These are phyloP conservation scores for Suillus alpinus DNA, from an alignment of 768 basidiomycete species.

Conservation along the genomic window DNA sequence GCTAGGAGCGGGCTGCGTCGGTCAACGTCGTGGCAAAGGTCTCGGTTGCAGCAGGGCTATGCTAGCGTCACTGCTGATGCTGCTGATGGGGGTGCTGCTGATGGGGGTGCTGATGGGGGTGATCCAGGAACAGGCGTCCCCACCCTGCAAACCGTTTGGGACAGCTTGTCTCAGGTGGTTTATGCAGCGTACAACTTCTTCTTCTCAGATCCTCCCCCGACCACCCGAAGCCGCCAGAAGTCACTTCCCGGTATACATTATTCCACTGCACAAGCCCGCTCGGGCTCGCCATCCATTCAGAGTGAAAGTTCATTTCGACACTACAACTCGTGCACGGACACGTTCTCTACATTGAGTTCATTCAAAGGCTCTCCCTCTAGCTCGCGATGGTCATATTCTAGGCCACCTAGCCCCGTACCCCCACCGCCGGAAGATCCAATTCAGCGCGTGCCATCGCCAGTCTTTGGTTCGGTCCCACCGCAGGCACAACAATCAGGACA, in stretches of 20 bases:
- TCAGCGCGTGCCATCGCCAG: slow-evolving; percentile 34
- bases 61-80: background rate
- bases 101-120: slow-evolving; percentile 1
- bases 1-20: slow-evolving; percentile 9
- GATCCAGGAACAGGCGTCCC: background rate
- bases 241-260: slow-evolving; percentile 21
- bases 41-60: slow-evolving; percentile 9
- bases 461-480: slow-evolving; percentile 13
- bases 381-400: slow-evolving; percentile 31
- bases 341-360: slow-evolving; percentile 51
- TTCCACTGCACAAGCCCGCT: slow-evolving; percentile 22
- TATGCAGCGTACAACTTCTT: slow-evolving; percentile 13
- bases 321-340: slow-evolving; percentile 29
- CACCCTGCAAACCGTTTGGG: slow-evolving; percentile 18
- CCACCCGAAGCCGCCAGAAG: slow-evolving; percentile 1
- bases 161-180: slow-evolving; percentile 16
- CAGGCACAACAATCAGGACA: background rate
- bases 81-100: background rate
- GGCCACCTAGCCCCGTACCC: slow-evolving; percentile 20
- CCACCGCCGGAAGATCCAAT: slow-evolving; percentile 25
- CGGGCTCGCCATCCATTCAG: slow-evolving; percentile 5
- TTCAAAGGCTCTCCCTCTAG: slow-evolving; percentile 37
- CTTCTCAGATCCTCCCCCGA: background rate
- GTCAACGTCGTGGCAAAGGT: slow-evolving; percentile 12
- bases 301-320: slow-evolving; percentile 10